A percentile compares a stretch with the other conserved stretches of the same genome.
Conservation (phyloP, 495 filamentous ascomycete species). For the Lasiosphaeriaceae sp. region DNA sequence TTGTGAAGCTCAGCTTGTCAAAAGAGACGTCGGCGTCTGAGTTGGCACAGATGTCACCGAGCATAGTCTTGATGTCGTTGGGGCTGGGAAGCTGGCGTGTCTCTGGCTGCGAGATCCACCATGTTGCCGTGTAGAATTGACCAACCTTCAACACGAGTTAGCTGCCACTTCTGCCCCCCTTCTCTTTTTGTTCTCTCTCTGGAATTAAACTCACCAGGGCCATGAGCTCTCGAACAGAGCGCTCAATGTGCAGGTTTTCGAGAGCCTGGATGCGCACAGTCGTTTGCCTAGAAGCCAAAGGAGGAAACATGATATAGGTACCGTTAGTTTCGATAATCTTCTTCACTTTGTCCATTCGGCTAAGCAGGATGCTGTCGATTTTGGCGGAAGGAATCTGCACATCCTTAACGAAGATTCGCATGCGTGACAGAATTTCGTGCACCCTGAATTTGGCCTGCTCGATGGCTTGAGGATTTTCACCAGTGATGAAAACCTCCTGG, state of each 20-base stretch:
- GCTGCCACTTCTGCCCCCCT: conserved; percentile 9
- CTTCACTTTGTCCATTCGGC: conserved; percentile 88
- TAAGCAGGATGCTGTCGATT: conserved; percentile 87
- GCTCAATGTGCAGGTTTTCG: conserved; percentile 88
- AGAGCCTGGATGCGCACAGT: conserved; percentile 85
- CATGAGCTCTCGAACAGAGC: conserved; percentile 93
- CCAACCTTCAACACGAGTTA: conserved; percentile 60
- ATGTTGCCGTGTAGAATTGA: conserved; percentile 96
- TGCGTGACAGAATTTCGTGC: conserved; percentile 69
- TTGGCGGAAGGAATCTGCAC: conserved; percentile 80
- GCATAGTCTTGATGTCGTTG: conserved; percentile 78
- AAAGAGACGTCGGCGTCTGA: conserved; percentile 93
- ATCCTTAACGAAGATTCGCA: conserved; percentile 87
- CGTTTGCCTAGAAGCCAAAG: conserved; percentile 73
- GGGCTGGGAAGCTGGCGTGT: conserved; percentile 66
- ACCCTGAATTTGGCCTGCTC: conserved; percentile 82
- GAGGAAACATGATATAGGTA: conserved; percentile 85
- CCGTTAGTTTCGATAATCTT: conserved; percentile 98
- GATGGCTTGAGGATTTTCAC: conserved; percentile 75
- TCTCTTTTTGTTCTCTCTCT: background rate
- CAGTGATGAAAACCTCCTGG: conserved; percentile 90
- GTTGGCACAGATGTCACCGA: conserved; percentile 92
- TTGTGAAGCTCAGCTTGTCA: conserved; percentile 87
- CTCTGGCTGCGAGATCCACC: conserved; percentile 85
- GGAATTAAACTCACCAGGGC: conserved; percentile 58